These are phyloP conservation scores for Aspergillus cristatus DNA, from an alignment of 495 filamentous ascomycete genomes.

Conservation along the genomic window DNA sequence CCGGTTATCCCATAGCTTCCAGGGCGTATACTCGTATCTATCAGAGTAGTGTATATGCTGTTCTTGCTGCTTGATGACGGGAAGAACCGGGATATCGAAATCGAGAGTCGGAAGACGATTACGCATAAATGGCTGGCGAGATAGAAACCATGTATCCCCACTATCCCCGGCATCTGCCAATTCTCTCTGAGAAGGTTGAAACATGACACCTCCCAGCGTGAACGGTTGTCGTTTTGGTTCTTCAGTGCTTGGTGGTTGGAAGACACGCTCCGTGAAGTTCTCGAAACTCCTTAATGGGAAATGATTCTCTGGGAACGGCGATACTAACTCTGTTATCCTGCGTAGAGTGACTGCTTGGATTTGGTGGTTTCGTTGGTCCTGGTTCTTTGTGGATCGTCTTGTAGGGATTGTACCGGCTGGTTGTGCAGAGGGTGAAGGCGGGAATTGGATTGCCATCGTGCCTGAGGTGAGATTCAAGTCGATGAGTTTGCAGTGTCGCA, in stretches of 20 bases:
- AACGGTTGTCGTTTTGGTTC: constrained; percentile 34
- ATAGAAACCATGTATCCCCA: constrained; percentile 36
- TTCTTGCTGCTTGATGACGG: not conserved
- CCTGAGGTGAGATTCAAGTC: constrained; percentile 30
- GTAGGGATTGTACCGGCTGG: not conserved
- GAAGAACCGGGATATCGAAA: constrained; percentile 1
- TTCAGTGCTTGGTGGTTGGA: constrained; percentile 18
- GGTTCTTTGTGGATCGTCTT: not conserved
- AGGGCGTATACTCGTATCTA: constrained; percentile 7
- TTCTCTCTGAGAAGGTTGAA: constrained; percentile 34
- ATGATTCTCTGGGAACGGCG: constrained; percentile 31
- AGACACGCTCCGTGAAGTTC: constrained; percentile 18
- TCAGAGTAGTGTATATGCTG: not conserved
- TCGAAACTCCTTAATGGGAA: constrained; percentile 27
- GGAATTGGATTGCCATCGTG: constrained; percentile 29
- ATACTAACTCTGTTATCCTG: constrained; percentile 34
- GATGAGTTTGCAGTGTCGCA: constrained; percentile 28
- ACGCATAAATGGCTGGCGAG: constrained; percentile 40
- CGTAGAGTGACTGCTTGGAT: constrained; percentile 29
- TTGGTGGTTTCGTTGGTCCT: constrained; percentile 8
- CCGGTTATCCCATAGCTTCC: constrained; percentile 65
- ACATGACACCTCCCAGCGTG: constrained; percentile 44
- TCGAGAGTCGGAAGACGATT: constrained; percentile 11
- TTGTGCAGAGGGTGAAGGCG: constrained; percentile 1
- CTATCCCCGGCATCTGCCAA: constrained; percentile 7